Evolutionary conservation across 2,329 filamentous ascomycete genomes (phyloP).

Genomic region (Aspergillus fumigatiaffinis): DNA sequence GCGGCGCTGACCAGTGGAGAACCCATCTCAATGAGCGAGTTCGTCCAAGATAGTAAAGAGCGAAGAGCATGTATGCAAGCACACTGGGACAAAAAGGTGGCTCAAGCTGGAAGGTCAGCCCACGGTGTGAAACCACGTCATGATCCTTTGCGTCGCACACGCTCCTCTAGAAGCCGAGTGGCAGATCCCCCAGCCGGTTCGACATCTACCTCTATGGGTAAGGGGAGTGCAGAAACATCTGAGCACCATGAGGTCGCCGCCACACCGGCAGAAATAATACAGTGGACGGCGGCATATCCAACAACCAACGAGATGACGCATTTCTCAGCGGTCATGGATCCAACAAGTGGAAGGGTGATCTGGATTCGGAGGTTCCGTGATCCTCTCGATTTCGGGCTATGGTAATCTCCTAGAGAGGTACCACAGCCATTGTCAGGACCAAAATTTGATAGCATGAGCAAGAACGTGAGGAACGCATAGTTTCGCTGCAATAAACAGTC

Average conservation of each 20-base stretch:
- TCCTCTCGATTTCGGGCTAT: neutral
- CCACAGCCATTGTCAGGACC: neutral
- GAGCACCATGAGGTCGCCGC: conserved; percentile 20
- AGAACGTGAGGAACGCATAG: neutral
- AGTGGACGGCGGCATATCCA: conserved; percentile 51
- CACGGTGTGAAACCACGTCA: neutral
- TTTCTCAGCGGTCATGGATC: conserved; percentile 57
- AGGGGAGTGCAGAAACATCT: neutral
- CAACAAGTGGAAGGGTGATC: conserved; percentile 43
- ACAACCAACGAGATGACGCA: conserved; percentile 57
- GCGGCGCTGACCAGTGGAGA: conserved; percentile 14
- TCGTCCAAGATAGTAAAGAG: conserved; percentile 33
- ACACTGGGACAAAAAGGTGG: conserved; percentile 35
- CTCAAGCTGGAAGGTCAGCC: conserved; percentile 9
- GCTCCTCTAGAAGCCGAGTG: conserved; percentile 11
- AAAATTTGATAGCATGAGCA: neutral
- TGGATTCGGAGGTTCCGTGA: conserved; percentile 38
- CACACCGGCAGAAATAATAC: conserved; percentile 35
- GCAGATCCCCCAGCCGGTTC: neutral
- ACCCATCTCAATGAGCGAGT: conserved; percentile 17
- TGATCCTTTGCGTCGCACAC: conserved; percentile 15
- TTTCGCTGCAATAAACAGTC: neutral
- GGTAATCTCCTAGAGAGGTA: neutral
- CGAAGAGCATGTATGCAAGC: conserved; percentile 34
- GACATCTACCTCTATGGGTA: neutral